Evolutionary conservation across 75 land plant species (phyloP).

Genomic region (Sequoiadendron giganteum): DNA sequence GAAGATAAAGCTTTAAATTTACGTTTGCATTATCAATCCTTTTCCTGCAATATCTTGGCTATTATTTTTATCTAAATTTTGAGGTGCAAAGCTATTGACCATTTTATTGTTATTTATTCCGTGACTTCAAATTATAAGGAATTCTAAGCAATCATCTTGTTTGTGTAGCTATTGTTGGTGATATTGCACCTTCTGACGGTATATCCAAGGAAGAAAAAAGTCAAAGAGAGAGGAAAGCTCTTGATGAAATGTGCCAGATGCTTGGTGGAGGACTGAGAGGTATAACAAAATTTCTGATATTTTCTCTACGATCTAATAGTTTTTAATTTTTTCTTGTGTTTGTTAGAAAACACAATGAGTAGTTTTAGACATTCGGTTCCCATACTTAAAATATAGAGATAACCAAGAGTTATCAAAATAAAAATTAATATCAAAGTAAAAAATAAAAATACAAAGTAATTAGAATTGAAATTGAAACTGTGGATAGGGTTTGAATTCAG

Average conservation of each 20-base stretch:
- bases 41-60: neutral
- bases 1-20: neutral
- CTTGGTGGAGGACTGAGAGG: constrained; percentile 70
- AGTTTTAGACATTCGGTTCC: neutral
- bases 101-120: neutral
- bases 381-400: neutral
- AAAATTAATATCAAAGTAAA: no score
- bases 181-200: constrained; percentile 87
- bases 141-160: neutral
- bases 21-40: neutral
- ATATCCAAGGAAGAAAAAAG: constrained; percentile 84
- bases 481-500: no score
- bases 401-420: no score
- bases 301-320: neutral
- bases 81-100: neutral
- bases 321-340: neutral
- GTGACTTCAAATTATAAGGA: neutral
- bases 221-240: constrained; percentile 71
- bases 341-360: neutral
- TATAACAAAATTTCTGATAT: constrained; percentile 4
- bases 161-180: constrained; percentile 89
- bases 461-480: no score
- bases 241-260: constrained; percentile 79
- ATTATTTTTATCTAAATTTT: neutral
- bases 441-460: no score